Evolutionary conservation across 2,329 filamentous ascomycete genomes (phyloP).

Genomic region (Gaeumannomyces sp.): DNA sequence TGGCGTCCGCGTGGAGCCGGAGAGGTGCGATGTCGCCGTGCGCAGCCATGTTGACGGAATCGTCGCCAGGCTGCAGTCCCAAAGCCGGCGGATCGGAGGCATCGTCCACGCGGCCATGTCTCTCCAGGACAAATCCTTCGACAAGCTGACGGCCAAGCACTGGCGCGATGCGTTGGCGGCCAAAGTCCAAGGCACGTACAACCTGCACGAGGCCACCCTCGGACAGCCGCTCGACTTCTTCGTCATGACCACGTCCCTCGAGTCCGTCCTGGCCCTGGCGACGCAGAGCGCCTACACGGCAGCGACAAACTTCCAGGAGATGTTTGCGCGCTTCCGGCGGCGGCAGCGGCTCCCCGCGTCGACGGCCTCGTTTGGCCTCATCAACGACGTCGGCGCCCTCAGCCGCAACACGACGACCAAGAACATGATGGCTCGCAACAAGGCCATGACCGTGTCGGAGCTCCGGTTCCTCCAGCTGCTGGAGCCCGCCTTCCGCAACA

Average conservation of each 20-base stretch:
- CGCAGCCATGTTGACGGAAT: constrained; percentile 9
- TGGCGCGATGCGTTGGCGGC: constrained; percentile 31
- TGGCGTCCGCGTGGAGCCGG: constrained; percentile 10
- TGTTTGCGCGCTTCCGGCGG: constrained; percentile 22
- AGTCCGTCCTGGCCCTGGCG: constrained; percentile 11
- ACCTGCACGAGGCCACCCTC: constrained; percentile 27
- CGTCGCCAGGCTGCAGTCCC: constrained; percentile 12
- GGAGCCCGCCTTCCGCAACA: too few species aligned
- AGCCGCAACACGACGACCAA: constrained; percentile 3
- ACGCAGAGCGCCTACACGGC: constrained; percentile 26
- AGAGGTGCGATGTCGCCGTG: constrained; percentile 15
- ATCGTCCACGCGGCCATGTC: constrained; percentile 22
- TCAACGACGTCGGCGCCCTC: constrained; percentile 15
- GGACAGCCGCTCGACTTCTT: neutral
- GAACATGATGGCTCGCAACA: neutral
- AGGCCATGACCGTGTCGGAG: too few species aligned
- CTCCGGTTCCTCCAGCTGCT: too few species aligned
- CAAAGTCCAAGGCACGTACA: constrained; percentile 33
- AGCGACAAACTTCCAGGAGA: constrained; percentile 27
- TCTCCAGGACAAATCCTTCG: constrained; percentile 14
- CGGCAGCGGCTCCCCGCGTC: constrained; percentile 23
- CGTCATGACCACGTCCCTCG: neutral
- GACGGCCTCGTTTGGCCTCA: constrained; percentile 25
- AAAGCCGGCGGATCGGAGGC: constrained; percentile 18
- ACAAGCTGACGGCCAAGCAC: constrained; percentile 22